phyloP scores from a whole-genome alignment of 805 yeast genomes.

The Starmera quercuum region DNA sequence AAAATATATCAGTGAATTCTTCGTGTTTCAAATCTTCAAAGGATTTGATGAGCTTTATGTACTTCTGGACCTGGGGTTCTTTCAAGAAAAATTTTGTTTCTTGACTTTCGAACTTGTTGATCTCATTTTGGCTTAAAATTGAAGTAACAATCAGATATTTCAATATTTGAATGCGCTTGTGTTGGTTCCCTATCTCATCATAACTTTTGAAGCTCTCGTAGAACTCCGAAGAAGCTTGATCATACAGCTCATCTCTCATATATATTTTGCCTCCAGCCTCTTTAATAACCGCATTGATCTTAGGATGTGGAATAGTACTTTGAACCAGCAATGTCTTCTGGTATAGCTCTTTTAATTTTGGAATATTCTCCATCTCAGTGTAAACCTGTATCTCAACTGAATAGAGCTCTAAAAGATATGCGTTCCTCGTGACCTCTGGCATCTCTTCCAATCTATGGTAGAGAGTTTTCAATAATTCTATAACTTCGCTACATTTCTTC shows the following conservation, averaged over 20 bases:
- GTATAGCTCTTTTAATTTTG: constrained; percentile 40
- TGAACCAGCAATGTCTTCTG: constrained; percentile 38
- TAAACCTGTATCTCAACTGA: constrained; percentile 58
- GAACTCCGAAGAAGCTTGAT: constrained; percentile 45
- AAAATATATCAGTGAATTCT: constrained; percentile 8
- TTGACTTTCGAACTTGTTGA: constrained; percentile 23
- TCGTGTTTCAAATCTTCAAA: constrained; percentile 16
- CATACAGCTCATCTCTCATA: constrained; percentile 53
- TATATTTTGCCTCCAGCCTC: constrained; percentile 71
- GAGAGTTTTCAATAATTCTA: constrained; percentile 25
- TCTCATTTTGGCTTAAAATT: constrained; percentile 42
- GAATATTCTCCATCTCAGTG: constrained; percentile 28
- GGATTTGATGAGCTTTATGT: constrained; percentile 11
- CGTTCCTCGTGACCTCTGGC: constrained; percentile 35
- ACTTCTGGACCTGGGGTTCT: constrained; percentile 13
- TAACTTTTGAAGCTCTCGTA: constrained; percentile 51
- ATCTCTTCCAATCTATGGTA: constrained; percentile 32
- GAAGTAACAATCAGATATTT: constrained; percentile 56
- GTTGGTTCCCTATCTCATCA: constrained; percentile 60
- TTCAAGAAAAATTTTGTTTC: constrained; percentile 20
- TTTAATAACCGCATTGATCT: constrained; percentile 62
- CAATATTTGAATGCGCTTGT: constrained; percentile 47
- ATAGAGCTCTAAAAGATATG: constrained; percentile 52
- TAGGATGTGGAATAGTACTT: constrained; percentile 69
- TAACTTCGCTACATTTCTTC: constrained; percentile 24